Base-by-base conservation (phyloP, 495 filamentous ascomycete genomes). In the Penicillium pancosmium region DNA sequence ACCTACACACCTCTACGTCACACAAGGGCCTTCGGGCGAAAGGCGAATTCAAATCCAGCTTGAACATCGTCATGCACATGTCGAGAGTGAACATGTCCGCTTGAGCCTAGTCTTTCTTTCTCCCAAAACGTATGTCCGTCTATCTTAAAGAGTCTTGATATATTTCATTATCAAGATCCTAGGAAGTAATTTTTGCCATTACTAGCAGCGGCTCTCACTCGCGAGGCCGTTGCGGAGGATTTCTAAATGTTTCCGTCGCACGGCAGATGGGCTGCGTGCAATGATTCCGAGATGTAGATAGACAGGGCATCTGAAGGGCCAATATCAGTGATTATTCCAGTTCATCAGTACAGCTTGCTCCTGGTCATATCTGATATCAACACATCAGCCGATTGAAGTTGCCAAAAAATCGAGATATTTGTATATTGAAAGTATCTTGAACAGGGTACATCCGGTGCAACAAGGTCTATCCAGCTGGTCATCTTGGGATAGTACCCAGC, bases 1-100 rank as follows among this genome's bases (percentile, higher is more conserved):
- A 63, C 56, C 57, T 61, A 52, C 54, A 54, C 49, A 63, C 56
- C 57, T 64, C 49, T 54, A 59, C 49, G 61, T 67, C 44, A 61
- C 60, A 65, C 67, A 67, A 56, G 48, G 54, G 46, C 51, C 21
- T 47, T 44, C 53, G 46, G 64, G 53, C 59, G 57, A 61, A 57
- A 57, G 53, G 21, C 15, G 52, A 57, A 59, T 62, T 23, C 46
- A 12, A 27, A 48, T 48, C 10, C 19, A 48, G 21, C 46, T 10
- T 13, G 21, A 21, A 35, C 16, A 38, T 6, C 52, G 18, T 27
- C 53, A 33, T 36, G 18, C 21, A 48, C 46, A 12, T 27, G 10
- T 48, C 46, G 23, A 27, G 46, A 12, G 7, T 25, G 21, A 25
- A 5, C 19, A 48, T 27, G 19, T 10, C 21, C 9, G 11, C 23